Percentiles rank a stretch among this genome's conserved stretches.
Evolutionary conservation across 495 filamentous ascomycete genomes (phyloP).

Genomic region (Tuber magnatum): DNA sequence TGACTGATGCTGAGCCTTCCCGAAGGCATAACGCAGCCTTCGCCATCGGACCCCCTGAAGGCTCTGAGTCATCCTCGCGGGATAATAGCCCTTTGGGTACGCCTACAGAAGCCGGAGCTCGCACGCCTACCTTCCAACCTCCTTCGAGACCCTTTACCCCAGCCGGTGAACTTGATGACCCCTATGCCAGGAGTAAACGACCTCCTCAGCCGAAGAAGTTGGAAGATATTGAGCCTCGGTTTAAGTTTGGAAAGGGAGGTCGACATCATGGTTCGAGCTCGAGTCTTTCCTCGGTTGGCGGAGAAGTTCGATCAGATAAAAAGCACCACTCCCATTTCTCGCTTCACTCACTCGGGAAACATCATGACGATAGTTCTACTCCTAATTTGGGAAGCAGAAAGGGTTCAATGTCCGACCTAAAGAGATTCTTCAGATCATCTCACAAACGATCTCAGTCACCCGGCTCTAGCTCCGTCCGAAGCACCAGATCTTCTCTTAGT

Average conservation of each 20-base stretch:
- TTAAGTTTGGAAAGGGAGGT: slow-evolving; percentile 64
- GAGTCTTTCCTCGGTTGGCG: slow-evolving; percentile 42
- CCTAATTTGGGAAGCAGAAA: slow-evolving; percentile 50
- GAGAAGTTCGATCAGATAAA: slow-evolving; percentile 40
- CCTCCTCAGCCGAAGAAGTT: slow-evolving; percentile 62
- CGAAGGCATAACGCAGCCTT: slow-evolving; percentile 59
- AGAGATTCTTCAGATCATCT: slow-evolving; percentile 78
- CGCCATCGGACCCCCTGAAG: slow-evolving; percentile 59
- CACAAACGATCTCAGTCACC: slow-evolving; percentile 56
- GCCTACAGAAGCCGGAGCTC: slow-evolving; percentile 51
- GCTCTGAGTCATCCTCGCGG: slow-evolving; percentile 57
- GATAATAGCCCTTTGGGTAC: slow-evolving; percentile 57
- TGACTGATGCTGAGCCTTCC: slow-evolving; percentile 32
- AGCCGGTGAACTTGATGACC: slow-evolving; percentile 74
- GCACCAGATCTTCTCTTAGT: slow-evolving; percentile 51
- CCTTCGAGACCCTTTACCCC: slow-evolving; percentile 62
- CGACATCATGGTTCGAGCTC: slow-evolving; percentile 45
- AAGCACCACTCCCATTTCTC: slow-evolving; percentile 49
- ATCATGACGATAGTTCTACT: slow-evolving; percentile 48
- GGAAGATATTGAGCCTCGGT: slow-evolving; percentile 68
- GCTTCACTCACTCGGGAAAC: slow-evolving; percentile 43
- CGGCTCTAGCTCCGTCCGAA: slow-evolving; percentile 60
- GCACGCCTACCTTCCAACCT: slow-evolving; percentile 43
- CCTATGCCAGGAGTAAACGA: slow-evolving; percentile 76
- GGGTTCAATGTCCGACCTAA: slow-evolving; percentile 88